Percentiles rank a stretch among this genome's conserved stretches.
phyloP scores from a whole-genome alignment of 768 basidiomycete species.

The Russula olivacea region DNA sequence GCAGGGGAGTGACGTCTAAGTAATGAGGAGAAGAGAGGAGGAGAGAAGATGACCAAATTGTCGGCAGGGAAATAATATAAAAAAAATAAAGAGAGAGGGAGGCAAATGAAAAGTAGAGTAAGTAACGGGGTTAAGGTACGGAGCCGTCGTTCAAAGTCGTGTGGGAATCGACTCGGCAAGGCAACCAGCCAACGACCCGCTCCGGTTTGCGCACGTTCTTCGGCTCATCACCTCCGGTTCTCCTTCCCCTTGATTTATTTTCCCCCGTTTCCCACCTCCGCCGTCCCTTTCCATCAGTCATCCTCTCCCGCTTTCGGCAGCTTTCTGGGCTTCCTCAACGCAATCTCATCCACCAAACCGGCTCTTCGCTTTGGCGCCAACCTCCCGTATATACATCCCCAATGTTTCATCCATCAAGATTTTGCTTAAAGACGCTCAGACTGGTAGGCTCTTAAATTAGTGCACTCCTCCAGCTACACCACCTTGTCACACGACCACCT shows the following conservation, averaged over 20 bases:
- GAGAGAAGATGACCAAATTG: no score
- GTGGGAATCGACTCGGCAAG: conserved; percentile 28
- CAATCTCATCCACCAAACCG: neutral
- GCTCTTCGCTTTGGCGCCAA: neutral
- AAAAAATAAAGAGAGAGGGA: neutral
- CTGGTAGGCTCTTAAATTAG: conserved; percentile 6
- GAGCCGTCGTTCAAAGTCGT: neutral
- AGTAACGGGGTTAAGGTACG: conserved; percentile 7
- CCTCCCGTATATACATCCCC: neutral
- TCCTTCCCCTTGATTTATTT: neutral
- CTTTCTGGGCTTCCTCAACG: neutral
- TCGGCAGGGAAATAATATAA: neutral
- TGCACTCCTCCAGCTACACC: neutral
- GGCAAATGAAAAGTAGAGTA: neutral
- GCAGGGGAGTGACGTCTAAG: neutral
- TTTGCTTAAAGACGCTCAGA: neutral
- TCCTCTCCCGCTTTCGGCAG: neutral
- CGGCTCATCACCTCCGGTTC: conserved; percentile 24
- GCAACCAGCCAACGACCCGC: conserved; percentile 28
- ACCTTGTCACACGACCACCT: conserved; percentile 22
- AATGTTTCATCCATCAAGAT: conserved; percentile 9
- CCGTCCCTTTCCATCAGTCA: conserved; percentile 1
- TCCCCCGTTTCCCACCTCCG: neutral
- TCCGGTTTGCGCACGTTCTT: conserved; percentile 36
- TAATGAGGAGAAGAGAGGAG: neutral